Percentiles rank a stretch among this genome's conserved stretches.
Conservation (phyloP, 2,329 filamentous ascomycete species). For the Fonsecaea monophora region DNA sequence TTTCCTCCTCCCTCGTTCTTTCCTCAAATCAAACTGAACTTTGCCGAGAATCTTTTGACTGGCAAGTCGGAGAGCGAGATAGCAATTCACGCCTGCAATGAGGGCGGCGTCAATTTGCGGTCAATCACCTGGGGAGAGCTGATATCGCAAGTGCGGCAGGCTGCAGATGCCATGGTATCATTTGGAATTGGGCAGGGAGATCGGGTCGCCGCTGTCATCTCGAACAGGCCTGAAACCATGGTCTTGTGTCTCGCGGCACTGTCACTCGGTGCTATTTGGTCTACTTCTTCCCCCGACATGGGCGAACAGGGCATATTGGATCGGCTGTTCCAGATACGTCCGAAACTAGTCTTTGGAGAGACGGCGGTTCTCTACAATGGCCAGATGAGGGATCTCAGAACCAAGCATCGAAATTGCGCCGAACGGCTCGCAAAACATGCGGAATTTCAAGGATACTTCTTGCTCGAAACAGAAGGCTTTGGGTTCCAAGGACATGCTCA, state of each 20-base stretch:
- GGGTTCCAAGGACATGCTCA: background rate
- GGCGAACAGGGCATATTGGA: constrained; percentile 79
- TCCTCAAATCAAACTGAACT: constrained; percentile 65
- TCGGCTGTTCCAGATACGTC: constrained; percentile 73
- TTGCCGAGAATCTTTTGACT: constrained; percentile 42
- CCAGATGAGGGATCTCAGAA: constrained; percentile 71
- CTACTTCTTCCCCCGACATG: constrained; percentile 80
- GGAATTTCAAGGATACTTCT: constrained; percentile 48
- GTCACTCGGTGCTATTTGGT: constrained; percentile 76
- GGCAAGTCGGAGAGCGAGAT: constrained; percentile 60
- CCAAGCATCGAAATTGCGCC: constrained; percentile 65
- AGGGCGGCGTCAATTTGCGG: constrained; percentile 42
- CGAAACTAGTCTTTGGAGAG: constrained; percentile 81
- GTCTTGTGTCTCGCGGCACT: constrained; percentile 71
- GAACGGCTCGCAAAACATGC: constrained; percentile 69
- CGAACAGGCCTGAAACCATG: constrained; percentile 75
- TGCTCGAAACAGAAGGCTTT: constrained; percentile 3
- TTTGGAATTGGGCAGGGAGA: constrained; percentile 73
- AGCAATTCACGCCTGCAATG: constrained; percentile 69
- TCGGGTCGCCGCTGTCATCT: constrained; percentile 74
- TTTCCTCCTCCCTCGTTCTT: constrained; percentile 54
- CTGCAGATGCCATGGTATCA: constrained; percentile 70
- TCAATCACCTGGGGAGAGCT: constrained; percentile 72
- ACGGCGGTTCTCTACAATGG: constrained; percentile 80
- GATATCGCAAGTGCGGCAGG: constrained; percentile 61